Percentiles rank a stretch among this genome's conserved stretches.
Conservation (phyloP, 108 stramenopile genomes). For the Cyclotella distinguenda region DNA sequence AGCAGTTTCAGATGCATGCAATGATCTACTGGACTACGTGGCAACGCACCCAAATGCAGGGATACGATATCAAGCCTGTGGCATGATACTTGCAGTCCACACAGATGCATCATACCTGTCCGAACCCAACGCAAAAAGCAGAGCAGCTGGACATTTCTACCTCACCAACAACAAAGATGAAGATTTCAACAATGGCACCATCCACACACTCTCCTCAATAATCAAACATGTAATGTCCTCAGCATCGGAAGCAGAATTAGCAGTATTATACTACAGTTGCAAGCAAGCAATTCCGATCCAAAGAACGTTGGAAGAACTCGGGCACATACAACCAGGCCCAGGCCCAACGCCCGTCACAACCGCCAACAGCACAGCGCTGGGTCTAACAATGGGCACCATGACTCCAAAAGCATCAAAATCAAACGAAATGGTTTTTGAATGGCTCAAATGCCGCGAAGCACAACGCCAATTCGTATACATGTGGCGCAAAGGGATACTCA, state of each 20-base stretch:
- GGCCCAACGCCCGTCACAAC: neutral
- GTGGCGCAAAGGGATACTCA: neutral
- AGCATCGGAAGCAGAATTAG: neutral
- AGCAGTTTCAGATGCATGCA: neutral
- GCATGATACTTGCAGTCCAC: neutral
- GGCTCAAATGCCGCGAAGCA: neutral
- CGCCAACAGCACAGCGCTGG: neutral
- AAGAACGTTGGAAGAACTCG: neutral
- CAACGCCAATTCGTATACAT: neutral
- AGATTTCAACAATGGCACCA: neutral
- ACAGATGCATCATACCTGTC: constrained; percentile 2
- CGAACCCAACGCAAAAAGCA: neutral
- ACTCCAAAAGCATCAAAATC: too few relatives aligned
- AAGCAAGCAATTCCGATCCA: neutral
- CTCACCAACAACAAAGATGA: neutral
- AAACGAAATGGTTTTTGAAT: too few relatives aligned
- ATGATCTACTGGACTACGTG: neutral
- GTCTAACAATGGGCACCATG: neutral
- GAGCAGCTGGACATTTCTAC: neutral
- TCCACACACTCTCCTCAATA: neutral
- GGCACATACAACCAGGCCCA: neutral
- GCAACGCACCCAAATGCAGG: neutral
- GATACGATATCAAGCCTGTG: neutral
- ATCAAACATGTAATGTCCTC: constrained; percentile 11
- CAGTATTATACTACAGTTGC: neutral